phyloP scores from a whole-genome alignment of 805 yeast species.

The Diddensiella caesifluorescens region DNA sequence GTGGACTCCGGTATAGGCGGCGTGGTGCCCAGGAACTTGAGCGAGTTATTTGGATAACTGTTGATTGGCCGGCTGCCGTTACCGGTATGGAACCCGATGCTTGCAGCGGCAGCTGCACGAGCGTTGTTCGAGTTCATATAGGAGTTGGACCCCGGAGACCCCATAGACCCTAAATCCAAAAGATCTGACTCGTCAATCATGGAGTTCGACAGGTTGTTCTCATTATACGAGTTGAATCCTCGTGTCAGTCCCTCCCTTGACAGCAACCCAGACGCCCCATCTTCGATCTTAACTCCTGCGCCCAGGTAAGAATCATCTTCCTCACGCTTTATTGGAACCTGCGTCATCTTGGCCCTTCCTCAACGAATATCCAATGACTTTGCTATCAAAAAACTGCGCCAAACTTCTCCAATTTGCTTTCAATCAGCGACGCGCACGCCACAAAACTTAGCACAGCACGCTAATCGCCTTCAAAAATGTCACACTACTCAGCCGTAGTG shows the following conservation, averaged over 20 bases:
- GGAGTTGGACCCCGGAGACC: slow-evolving; percentile 16
- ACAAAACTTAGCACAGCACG: too few species aligned
- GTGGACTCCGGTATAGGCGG: slow-evolving; percentile 27
- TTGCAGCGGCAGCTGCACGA: neutral
- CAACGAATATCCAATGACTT: too few species aligned
- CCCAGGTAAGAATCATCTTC: neutral
- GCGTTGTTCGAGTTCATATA: slow-evolving; percentile 3
- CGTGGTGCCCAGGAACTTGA: slow-evolving; percentile 17
- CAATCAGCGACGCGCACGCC: too few species aligned
- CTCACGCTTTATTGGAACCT: slow-evolving; percentile 2
- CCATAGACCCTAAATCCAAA: slow-evolving; percentile 23
- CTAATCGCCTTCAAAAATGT: too few species aligned
- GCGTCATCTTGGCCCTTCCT: too few species aligned
- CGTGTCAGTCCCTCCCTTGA: slow-evolving; percentile 18
- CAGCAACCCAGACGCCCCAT: slow-evolving; percentile 3
- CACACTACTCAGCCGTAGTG: too few species aligned
- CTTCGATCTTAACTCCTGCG: neutral
- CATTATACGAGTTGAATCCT: slow-evolving; percentile 17
- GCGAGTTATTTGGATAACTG: neutral
- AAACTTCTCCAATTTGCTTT: too few species aligned
- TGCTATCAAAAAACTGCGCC: too few species aligned
- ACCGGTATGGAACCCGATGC: slow-evolving; percentile 1
- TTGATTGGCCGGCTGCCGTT: neutral
- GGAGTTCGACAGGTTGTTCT: slow-evolving; percentile 11
- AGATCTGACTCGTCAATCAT: slow-evolving; percentile 24